Base-by-base conservation (phyloP, 352 stramenopile species). In the Phytopythium vexans region DNA sequence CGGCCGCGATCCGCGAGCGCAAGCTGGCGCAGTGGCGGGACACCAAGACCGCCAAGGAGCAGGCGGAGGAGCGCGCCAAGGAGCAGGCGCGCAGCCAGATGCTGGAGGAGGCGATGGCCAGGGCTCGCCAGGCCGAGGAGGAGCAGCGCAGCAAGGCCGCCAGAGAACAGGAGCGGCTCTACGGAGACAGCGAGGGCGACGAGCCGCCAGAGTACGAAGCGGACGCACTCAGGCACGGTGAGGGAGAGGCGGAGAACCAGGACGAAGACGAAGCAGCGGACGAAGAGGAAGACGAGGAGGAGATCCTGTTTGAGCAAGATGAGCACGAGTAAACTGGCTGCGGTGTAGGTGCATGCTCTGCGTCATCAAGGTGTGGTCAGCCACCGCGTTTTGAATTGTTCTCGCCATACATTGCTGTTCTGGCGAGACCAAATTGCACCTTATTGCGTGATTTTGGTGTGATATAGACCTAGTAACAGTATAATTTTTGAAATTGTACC, bases 111-210 rank as follows among this genome's bases (percentile, higher is more conserved):
- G 66, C 72, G 4, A 49, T 70, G 16, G 72, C 76, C 32, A 56
- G 74, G 52, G 66, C 72, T 3, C 68, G 60, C 4, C 60, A 56
- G n/a, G 44, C 69, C 16, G 70, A 81, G 55, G 70, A 80, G 38
- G 60, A 70, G 49, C 66, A 78, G 52, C 68, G 70, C 33, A 61
- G 69, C 32, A 68, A 76, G 35, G 41, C 70, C 15, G 61, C 57
- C 8, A 59, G 60, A 3, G 58, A 69, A 9, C 75, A 77, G n/a
- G 54, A 86, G 36, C 48, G 71, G 15, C 55, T 86, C 50, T 87
- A 72, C 41, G 56, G 52, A 32, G 67, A 79, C 12, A 70, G 59
- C 41, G 72, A 78, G 14, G 71, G 56, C 39, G 64, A 66, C 3
- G 75, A 64, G 38, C 54, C 59, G 0, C 14, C 49, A 36, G 49